phyloP scores from a whole-genome alignment of 208 protist genomes.

The Porcisia hertigi region DNA sequence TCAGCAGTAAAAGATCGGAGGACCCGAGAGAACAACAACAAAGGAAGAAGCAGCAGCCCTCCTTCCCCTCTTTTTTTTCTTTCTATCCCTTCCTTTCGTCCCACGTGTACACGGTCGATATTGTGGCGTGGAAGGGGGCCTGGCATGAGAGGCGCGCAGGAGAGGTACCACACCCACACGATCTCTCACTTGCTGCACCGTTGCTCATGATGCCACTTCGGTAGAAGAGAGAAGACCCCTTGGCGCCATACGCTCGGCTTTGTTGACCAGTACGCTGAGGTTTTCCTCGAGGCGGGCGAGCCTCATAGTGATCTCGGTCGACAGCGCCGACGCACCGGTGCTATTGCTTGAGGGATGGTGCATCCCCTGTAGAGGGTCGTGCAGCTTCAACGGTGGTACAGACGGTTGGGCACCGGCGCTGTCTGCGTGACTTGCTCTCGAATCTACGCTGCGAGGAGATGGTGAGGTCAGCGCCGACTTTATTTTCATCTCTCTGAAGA shows the following conservation, averaged over 20 bases:
- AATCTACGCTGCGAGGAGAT: background rate
- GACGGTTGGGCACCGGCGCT: slow-evolving; percentile 9
- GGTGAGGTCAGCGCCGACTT: slow-evolving; percentile 30
- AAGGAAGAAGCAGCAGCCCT: too few species aligned
- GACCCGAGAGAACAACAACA: too few species aligned
- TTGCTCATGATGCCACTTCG: slow-evolving; percentile 26
- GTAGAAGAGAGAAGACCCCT: slow-evolving; percentile 13
- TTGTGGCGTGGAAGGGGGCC: too few species aligned
- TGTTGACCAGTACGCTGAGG: slow-evolving; percentile 34
- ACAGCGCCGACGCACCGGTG: background rate
- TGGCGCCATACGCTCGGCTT: slow-evolving; percentile 31
- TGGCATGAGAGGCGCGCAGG: too few species aligned
- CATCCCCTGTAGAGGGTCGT: background rate
- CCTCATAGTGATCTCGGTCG: slow-evolving; percentile 20
- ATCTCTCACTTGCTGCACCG: background rate
- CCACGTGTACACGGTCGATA: too few species aligned
- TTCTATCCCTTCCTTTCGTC: too few species aligned
- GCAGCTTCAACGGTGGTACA: slow-evolving; percentile 13
- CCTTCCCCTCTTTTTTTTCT: too few species aligned
- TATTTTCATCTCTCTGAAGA: slow-evolving; percentile 43
- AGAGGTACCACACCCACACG: too few species aligned
- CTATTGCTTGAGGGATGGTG: background rate
- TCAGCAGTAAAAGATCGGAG: too few species aligned
- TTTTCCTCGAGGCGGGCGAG: slow-evolving; percentile 28
- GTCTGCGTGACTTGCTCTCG: slow-evolving; percentile 3